Evolutionary conservation across 1,139 yeast species (phyloP).

Genomic region (Meyerozyma guilliermondii): DNA sequence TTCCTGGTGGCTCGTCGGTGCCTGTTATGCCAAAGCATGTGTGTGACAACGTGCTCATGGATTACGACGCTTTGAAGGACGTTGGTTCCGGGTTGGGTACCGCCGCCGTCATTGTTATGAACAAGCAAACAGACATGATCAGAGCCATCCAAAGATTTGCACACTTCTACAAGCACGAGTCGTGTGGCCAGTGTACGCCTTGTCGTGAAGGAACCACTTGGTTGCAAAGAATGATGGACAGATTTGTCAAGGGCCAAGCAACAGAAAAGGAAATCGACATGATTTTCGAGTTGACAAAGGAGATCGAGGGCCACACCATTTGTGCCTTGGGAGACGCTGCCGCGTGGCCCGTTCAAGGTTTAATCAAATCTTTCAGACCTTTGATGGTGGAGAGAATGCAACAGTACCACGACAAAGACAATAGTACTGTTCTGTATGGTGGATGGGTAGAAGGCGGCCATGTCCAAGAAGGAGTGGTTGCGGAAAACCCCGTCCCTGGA

Average conservation of each 20-base stretch:
- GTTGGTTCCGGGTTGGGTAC: conserved; percentile 87
- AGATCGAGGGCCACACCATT: conserved; percentile 85
- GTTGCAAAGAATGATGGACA: conserved; percentile 77
- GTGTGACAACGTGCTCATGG: conserved; percentile 73
- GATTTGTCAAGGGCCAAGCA: conserved; percentile 76
- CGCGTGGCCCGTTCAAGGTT: conserved; percentile 90
- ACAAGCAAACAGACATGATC: conserved; percentile 76
- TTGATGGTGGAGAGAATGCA: conserved; percentile 70
- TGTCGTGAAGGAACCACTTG: conserved; percentile 94
- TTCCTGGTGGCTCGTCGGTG: conserved; percentile 87
- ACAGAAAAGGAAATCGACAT: conserved; percentile 73
- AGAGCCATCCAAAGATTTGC: conserved; percentile 82
- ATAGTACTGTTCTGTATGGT: conserved; percentile 52
- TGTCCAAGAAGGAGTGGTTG: conserved; percentile 61
- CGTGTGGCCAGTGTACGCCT: conserved; percentile 93
- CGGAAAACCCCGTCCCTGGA: conserved; percentile 54
- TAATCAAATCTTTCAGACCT: conserved; percentile 78
- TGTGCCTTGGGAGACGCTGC: conserved; percentile 93
- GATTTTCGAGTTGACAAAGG: conserved; percentile 76
- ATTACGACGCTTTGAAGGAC: conserved; percentile 78
- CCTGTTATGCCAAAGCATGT: conserved; percentile 68
- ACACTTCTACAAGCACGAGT: conserved; percentile 82
- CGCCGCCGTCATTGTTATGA: conserved; percentile 88
- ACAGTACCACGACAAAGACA: conserved; percentile 32
- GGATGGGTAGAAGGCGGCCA: conserved; percentile 72